Conservation (phyloP, 441 rosid species). For the Arabidopsis hybrid region DNA sequence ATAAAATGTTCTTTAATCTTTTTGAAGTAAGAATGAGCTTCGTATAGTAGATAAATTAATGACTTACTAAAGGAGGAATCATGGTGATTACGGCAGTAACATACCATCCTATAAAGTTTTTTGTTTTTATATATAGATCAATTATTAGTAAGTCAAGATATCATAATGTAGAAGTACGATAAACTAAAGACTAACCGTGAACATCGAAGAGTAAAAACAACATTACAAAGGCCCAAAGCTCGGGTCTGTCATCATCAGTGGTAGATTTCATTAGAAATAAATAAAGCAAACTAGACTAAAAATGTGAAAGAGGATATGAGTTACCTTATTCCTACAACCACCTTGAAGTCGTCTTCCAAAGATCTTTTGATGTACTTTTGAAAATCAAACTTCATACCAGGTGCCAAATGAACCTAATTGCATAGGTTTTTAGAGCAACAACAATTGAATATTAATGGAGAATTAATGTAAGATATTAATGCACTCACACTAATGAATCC, state of each 20-base stretch:
- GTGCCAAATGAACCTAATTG: conserved; percentile 82
- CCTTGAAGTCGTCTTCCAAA: conserved; percentile 86
- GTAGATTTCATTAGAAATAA: conserved; percentile 4
- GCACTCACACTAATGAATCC: conserved; percentile 81
- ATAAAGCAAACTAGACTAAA: background rate
- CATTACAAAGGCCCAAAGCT: conserved; percentile 80
- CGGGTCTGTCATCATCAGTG: conserved; percentile 59
- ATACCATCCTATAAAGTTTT: conserved; percentile 70
- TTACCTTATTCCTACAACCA: conserved; percentile 81
- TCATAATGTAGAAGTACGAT: too few relatives aligned
- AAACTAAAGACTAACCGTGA: conserved; percentile 51
- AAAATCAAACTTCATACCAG: conserved; percentile 79
- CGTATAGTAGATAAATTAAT: conserved; percentile 15
- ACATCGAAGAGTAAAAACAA: conserved; percentile 78
- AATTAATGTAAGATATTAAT: conserved; percentile 14
- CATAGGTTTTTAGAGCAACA: background rate
- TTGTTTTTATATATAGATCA: background rate
- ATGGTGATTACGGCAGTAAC: conserved; percentile 62
- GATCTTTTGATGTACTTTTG: conserved; percentile 84
- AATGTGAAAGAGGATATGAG: background rate
- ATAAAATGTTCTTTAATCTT: background rate
- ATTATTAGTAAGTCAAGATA: background rate
- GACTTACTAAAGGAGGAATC: conserved; percentile 77
- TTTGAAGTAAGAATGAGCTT: background rate
- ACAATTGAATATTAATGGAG: background rate